These are phyloP conservation scores for Gigaspora rosea DNA, from an alignment of 192 early-diverging fungal genomes.

Conservation along the genomic window DNA sequence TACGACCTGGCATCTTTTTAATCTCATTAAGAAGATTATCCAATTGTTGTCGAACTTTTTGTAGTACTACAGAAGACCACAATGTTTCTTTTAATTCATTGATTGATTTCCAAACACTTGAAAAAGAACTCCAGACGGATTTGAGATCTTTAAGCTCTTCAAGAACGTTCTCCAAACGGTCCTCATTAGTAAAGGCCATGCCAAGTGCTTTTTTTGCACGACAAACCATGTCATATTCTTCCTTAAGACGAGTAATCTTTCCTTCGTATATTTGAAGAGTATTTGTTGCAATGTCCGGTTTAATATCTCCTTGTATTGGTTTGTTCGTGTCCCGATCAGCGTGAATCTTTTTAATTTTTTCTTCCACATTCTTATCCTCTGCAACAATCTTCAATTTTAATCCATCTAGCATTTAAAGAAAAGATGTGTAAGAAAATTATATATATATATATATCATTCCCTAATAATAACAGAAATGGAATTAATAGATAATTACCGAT, in stretches of 20 bases:
- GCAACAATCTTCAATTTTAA: slow-evolving; percentile 93
- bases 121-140: slow-evolving; percentile 86
- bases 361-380: slow-evolving; percentile 87
- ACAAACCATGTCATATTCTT: slow-evolving; percentile 84
- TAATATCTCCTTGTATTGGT: slow-evolving; percentile 91
- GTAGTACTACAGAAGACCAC: slow-evolving; percentile 85
- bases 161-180: slow-evolving; percentile 76
- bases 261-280: slow-evolving; percentile 84
- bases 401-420: slow-evolving; percentile 52
- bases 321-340: slow-evolving; percentile 94
- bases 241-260: slow-evolving; percentile 75
- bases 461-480: too few species aligned
- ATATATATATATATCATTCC: neutral
- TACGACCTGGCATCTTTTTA: slow-evolving; percentile 94
- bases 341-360: slow-evolving; percentile 78
- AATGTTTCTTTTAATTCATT: slow-evolving; percentile 83
- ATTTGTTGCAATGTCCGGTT: slow-evolving; percentile 81
- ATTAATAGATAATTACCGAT: slow-evolving; percentile 56
- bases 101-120: slow-evolving; percentile 80
- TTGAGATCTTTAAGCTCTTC: slow-evolving; percentile 94
- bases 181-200: slow-evolving; percentile 71
- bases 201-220: slow-evolving; percentile 94
- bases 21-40: slow-evolving; percentile 78
- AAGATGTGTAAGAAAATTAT: slow-evolving; percentile 20
- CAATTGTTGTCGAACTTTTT: slow-evolving; percentile 86